Evolutionary conservation across 2,329 filamentous ascomycete genomes (phyloP), one percentile per base, ranked within the genome.

Genomic region (Exophiala phaeomuriformis): DNA sequence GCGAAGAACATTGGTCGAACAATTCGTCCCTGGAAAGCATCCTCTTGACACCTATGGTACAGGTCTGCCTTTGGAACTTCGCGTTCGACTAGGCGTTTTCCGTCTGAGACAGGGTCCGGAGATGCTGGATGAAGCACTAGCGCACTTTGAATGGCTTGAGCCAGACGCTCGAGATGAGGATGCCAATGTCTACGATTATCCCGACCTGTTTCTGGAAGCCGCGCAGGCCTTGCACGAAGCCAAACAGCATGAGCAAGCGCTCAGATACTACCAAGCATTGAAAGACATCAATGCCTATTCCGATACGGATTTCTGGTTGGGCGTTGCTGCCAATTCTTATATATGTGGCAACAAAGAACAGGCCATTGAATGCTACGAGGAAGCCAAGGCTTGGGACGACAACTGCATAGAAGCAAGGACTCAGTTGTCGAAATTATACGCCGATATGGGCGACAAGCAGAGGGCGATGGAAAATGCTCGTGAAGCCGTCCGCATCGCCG

Each of bases 391-490:
- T 48, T 78, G 82, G 55, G 86, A 94, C 58, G 74, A 83, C 42
- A 75, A 81, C 39, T 83, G 85, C 53, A 82, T 91, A 45, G 84
- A 90, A 57, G 87, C 88, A 37, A 84, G 88, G 37, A 82, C 87
- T 31, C 82, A 88, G 63, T 75, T 96, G 6, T 88, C 88, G 8
- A 90, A 86, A 63, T 81, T 96, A 68, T 95, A 94, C 64, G 88
- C 94, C 66, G 82, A 78, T 58, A 79, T 79, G 42, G 83, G 83
- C 58, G 81, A 85, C 70, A 82, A 80, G 27, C 85, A 90, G 63
- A 82, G 88, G 64, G 90, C 90, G 1, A 80, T 90, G 54, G 83
- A 86, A 55, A 80, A 90, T 47, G 82, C 88, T 46, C 85, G 85
- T 33, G 85, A 94, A 66, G 83, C 88, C 5, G 79, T 91, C 61